phyloP scores from a whole-genome alignment of 257 asterid species.

The Solanum ahanhuiri region DNA sequence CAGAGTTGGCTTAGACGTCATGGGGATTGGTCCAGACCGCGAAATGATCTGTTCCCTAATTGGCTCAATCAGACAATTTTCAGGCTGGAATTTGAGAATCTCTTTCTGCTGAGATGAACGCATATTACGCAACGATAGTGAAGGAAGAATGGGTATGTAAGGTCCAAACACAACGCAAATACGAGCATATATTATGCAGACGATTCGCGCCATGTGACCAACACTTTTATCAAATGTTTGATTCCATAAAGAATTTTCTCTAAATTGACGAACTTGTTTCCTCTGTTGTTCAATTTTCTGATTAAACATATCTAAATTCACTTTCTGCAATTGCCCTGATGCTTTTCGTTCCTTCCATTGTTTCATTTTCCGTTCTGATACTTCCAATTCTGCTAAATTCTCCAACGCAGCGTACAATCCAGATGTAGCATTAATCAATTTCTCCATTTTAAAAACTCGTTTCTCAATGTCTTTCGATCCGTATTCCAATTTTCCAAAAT shows the following conservation, averaged over 20 bases:
- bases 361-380: constrained; percentile 31
- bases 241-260: constrained; percentile 56
- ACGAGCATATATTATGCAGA: constrained; percentile 33
- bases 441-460: constrained; percentile 47
- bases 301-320: constrained; percentile 21
- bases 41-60: constrained; percentile 22
- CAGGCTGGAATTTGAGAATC: background rate
- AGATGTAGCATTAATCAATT: constrained; percentile 33
- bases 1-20: constrained; percentile 23
- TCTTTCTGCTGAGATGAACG: constrained; percentile 10
- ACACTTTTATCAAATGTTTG: constrained; percentile 53
- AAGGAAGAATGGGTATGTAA: constrained; percentile 11
- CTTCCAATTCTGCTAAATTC: constrained; percentile 43
- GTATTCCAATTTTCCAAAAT: constrained; percentile 27
- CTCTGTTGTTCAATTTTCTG: constrained; percentile 50
- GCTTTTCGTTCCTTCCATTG: constrained; percentile 22
- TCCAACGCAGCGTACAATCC: constrained; percentile 42
- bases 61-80: constrained; percentile 3
- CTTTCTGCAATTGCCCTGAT: constrained; percentile 12
- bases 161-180: constrained; percentile 46
- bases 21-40: constrained; percentile 40
- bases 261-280: constrained; percentile 32
- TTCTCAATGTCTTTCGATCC: constrained; percentile 40
- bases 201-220: constrained; percentile 43
- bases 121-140: background rate